Conservation (phyloP, 805 yeast species). For the Yarrowia bubula region DNA sequence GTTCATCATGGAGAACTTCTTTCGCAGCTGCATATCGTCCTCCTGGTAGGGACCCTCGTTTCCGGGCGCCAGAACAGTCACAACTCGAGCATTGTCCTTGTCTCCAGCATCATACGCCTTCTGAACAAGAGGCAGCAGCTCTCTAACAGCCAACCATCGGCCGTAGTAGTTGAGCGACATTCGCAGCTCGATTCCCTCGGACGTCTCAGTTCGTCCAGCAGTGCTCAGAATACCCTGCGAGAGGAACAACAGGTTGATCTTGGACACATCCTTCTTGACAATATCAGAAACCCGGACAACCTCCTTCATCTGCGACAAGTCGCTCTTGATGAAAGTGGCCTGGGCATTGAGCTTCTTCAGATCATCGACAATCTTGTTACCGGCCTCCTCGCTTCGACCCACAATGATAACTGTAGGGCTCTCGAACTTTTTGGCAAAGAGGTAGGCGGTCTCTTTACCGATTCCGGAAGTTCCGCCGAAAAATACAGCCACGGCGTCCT, state of each 20-base stretch:
- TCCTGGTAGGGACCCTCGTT: constrained; percentile 30
- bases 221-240: constrained; percentile 33
- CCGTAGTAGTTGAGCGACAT: constrained; percentile 36
- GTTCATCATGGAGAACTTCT: constrained; percentile 30
- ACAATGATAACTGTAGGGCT: constrained; percentile 35
- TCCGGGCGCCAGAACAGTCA: constrained; percentile 35
- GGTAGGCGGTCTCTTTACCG: constrained; percentile 36
- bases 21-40: constrained; percentile 35
- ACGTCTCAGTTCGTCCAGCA: constrained; percentile 40
- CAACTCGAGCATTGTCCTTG: constrained; percentile 34
- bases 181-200: constrained; percentile 36
- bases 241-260: constrained; percentile 32
- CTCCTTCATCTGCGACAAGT: constrained; percentile 32
- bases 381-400: constrained; percentile 35
- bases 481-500: constrained; percentile 30
- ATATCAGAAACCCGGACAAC: constrained; percentile 29
- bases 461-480: constrained; percentile 38
- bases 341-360: constrained; percentile 32
- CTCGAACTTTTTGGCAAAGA: constrained; percentile 33
- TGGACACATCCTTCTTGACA: constrained; percentile 29
- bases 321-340: constrained; percentile 32
- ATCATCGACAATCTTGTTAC: constrained; percentile 31
- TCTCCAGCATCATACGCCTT: constrained; percentile 30
- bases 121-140: constrained; percentile 33
- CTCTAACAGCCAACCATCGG: constrained; percentile 33